Percentiles rank a stretch among this genome's conserved stretches.
Evolutionary conservation across 768 basidiomycete genomes (phyloP).

Genomic region (Podaxis sp.): DNA sequence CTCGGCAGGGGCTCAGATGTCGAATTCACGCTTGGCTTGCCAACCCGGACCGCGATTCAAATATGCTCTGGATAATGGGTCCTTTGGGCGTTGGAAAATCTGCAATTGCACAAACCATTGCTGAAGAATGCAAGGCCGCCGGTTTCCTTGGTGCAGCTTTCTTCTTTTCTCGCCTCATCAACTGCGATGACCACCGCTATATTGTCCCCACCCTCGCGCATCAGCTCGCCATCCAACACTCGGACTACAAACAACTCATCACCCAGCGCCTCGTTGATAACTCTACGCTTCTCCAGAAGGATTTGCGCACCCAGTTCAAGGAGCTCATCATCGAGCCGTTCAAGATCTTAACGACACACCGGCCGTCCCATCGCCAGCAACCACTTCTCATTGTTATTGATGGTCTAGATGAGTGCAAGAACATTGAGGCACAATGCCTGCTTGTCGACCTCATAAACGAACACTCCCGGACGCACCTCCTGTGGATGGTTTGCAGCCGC

Average conservation of each 20-base stretch:
- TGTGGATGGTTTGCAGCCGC: background rate
- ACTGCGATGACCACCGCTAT: background rate
- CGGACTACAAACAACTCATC: background rate
- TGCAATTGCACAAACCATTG: background rate
- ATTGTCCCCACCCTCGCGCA: background rate
- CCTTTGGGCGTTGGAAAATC: background rate
- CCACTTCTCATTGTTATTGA: background rate
- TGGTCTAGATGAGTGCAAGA: background rate
- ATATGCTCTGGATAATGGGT: background rate
- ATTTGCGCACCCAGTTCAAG: background rate
- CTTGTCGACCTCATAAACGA: background rate
- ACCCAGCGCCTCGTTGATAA: background rate
- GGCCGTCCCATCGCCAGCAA: background rate
- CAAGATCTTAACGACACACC: background rate
- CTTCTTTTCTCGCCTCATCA: background rate
- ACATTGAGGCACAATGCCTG: background rate
- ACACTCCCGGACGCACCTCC: background rate
- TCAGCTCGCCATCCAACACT: background rate
- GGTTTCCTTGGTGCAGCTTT: background rate
- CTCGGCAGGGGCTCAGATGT: background rate
- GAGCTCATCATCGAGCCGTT: background rate
- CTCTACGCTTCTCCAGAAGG: background rate
- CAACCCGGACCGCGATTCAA: background rate
- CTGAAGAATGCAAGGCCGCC: background rate
- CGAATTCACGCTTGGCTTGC: background rate